Evolutionary conservation across 2,329 filamentous ascomycete species (phyloP), one percentile per base, ranked within the genome.

Genomic region (Podosphaera xanthii): DNA sequence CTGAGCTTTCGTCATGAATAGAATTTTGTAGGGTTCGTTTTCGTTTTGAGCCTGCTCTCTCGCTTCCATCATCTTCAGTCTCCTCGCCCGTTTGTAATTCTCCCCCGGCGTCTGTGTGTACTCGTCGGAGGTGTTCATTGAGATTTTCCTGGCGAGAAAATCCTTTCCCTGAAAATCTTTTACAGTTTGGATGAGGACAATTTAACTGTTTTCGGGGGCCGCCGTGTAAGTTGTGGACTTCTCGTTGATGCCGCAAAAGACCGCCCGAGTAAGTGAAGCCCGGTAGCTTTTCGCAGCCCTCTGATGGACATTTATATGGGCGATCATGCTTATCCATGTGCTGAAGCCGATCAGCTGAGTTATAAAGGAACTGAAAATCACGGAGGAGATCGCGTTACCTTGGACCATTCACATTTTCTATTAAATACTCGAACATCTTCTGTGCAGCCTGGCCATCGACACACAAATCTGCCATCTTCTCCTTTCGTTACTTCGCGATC

Each of bases 271-370:
- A 97, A 0, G 91, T 97, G 71, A 97, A 97, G 1, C 91, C 91
- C 58, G 87, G 86, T 0, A 95, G 78, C 67, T 95, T 95, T 67
- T 91, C 87, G 71, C 91, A 96, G 44, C 85, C 86, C n/a, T 80
- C 77, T 50, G 84, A 82, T 31, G 75, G 77, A 71, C 91, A 97
- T 67, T 89, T 86, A 69, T 96, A 97, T 1, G 91, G 91, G 10
- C 91, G 79, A 65, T 95, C 89, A 70, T 97, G 91, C 70, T 95
- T 95, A 73, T 97, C 91, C 90, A 96, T 96, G 70, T 97, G 91
- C 73, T 97, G 61, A 58, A 61, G 53, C 6, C 10, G n/a, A 14
- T 58, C 38, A 50, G 60, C 46, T 59, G 10, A n/a, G 56, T 60
- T 31, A 35, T 59, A 8, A 35, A 48, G 36, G 14, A 30, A 31